These are phyloP conservation scores for Aspergillus sp. DNA, from an alignment of 2,329 filamentous ascomycete genomes.

Conservation along the genomic window DNA sequence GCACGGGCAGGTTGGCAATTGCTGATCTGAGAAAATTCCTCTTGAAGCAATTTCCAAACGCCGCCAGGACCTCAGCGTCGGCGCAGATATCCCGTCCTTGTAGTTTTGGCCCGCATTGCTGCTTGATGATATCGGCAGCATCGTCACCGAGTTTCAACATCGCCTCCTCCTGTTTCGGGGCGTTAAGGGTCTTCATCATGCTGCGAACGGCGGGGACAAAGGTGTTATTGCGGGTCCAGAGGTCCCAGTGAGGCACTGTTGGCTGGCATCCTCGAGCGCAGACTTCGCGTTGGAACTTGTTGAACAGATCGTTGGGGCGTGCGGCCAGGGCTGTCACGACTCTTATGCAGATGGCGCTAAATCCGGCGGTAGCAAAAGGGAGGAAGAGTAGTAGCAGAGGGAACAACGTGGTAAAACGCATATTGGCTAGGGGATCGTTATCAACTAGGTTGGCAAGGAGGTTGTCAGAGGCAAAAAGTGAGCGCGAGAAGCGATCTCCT, in stretches of 20 bases:
- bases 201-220: slow-evolving; percentile 37
- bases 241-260: slow-evolving; percentile 36
- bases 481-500: not conserved
- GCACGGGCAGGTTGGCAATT: slow-evolving; percentile 27
- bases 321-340: slow-evolving; percentile 70
- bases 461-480: no score
- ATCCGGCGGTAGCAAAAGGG: slow-evolving; percentile 20
- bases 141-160: slow-evolving; percentile 35
- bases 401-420: slow-evolving; percentile 20
- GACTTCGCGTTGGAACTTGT: slow-evolving; percentile 35
- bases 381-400: slow-evolving; percentile 21
- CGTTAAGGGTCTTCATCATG: slow-evolving; percentile 30
- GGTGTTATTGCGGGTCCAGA: slow-evolving; percentile 38
- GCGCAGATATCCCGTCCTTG: slow-evolving; percentile 34
- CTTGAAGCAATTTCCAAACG: slow-evolving; percentile 37
- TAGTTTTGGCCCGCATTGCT: slow-evolving; percentile 30
- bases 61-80: slow-evolving; percentile 30
- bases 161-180: slow-evolving; percentile 30
- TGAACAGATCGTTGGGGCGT: slow-evolving; percentile 31
- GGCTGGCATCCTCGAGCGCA: slow-evolving; percentile 35
- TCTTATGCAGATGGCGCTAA: slow-evolving; percentile 70
- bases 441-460: not conserved
- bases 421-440: slow-evolving; percentile 8
- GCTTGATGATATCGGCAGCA: slow-evolving; percentile 35
- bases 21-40: slow-evolving; percentile 32